These are phyloP conservation scores for Fusarium oxysporum DNA, from an alignment of 2,329 filamentous ascomycete species.

Conservation along the genomic window DNA sequence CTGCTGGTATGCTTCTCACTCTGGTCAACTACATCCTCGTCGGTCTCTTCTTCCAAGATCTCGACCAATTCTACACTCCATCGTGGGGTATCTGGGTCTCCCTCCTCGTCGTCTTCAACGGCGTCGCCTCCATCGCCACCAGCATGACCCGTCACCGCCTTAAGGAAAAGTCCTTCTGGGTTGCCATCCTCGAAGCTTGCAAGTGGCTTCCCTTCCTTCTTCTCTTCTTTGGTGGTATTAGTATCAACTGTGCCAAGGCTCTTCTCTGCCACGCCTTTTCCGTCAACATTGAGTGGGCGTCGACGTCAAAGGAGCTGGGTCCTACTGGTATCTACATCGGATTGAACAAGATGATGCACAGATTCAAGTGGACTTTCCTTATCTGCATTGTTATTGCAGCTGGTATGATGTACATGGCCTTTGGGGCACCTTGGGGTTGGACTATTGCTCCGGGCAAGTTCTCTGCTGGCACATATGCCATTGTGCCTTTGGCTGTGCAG, in stretches of 20 bases:
- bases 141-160: slow-evolving; percentile 45
- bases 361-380: slow-evolving; percentile 56
- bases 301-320: slow-evolving; percentile 46
- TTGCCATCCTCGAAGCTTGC: slow-evolving; percentile 40
- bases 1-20: slow-evolving; percentile 72
- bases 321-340: slow-evolving; percentile 49
- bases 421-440: slow-evolving; percentile 44
- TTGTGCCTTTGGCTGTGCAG: slow-evolving; percentile 44
- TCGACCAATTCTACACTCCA: slow-evolving; percentile 76
- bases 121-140: slow-evolving; percentile 37
- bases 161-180: slow-evolving; percentile 45
- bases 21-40: slow-evolving; percentile 77
- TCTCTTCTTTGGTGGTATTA: slow-evolving; percentile 48
- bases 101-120: slow-evolving; percentile 44
- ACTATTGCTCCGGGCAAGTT: slow-evolving; percentile 41
- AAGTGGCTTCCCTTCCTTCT: slow-evolving; percentile 47
- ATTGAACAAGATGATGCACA: slow-evolving; percentile 56
- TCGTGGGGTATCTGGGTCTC: slow-evolving; percentile 72
- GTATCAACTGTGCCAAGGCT: slow-evolving; percentile 46
- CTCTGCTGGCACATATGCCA: slow-evolving; percentile 43
- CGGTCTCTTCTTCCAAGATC: slow-evolving; percentile 75
- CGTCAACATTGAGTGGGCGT: slow-evolving; percentile 47
- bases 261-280: slow-evolving; percentile 45
- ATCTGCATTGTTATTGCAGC: slow-evolving; percentile 40
- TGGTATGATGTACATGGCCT: slow-evolving; percentile 45